A percentile compares a stretch with the other conserved stretches of the same genome.
phyloP scores from a whole-genome alignment of 179 eudicot genomes.

The Gypsophila paniculata region DNA sequence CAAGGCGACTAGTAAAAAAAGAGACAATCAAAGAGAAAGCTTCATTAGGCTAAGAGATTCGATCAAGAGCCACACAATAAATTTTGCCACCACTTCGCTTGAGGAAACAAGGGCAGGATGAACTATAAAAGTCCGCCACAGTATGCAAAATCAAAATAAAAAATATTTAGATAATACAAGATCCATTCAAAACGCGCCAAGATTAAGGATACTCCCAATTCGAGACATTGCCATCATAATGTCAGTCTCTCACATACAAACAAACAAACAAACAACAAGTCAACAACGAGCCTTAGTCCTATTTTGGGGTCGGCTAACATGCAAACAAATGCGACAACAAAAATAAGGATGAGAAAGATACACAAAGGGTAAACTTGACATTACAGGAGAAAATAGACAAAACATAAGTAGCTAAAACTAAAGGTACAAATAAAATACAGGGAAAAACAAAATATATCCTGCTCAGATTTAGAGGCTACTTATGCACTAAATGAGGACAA shows the following conservation, averaged over 20 bases:
- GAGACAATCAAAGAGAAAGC: not conserved
- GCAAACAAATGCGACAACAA: not conserved
- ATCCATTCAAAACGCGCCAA: constrained; percentile 7
- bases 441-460: not conserved
- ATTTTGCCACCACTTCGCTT: no score
- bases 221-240: not conserved
- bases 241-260: not conserved
- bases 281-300: no score
- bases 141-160: not conserved
- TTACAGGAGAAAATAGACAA: not conserved
- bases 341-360: not conserved
- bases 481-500: not conserved
- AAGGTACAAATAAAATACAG: not conserved
- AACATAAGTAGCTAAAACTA: not conserved
- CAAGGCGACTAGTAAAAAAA: constrained; percentile 3
- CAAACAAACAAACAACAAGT: no score
- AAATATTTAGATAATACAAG: not conserved
- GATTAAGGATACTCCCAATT: not conserved
- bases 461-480: not conserved
- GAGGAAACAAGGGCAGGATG: no score
- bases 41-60: not conserved
- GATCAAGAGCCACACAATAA: not conserved
- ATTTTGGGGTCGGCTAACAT: not conserved
- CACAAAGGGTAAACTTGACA: not conserved
- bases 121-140: no score